These are phyloP conservation scores for Teratosphaeriaceae sp. DNA, from an alignment of 2,329 filamentous ascomycete genomes.

Conservation along the genomic window DNA sequence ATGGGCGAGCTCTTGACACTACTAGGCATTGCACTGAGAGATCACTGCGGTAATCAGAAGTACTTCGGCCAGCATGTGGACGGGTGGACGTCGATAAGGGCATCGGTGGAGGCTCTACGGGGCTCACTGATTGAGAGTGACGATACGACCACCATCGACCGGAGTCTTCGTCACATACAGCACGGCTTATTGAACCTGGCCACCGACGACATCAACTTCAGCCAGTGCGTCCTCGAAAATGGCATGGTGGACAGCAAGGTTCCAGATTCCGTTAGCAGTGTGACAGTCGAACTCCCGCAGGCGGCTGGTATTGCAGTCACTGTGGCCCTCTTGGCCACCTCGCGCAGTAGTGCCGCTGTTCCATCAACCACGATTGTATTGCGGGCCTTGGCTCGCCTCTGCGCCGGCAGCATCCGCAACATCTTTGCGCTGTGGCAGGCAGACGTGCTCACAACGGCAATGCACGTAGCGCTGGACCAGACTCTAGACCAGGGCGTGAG, in stretches of 20 bases:
- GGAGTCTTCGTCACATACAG: neutral
- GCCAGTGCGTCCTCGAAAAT: neutral
- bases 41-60: conserved; percentile 77
- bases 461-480: conserved; percentile 2
- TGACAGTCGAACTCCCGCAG: neutral
- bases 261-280: neutral
- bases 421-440: conserved; percentile 20
- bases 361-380: neutral
- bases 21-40: conserved; percentile 66
- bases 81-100: conserved; percentile 70
- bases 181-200: neutral
- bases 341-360: neutral
- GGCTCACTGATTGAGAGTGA: neutral
- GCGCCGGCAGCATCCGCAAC: conserved; percentile 11
- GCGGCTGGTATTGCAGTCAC: neutral
- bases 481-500: conserved; percentile 5
- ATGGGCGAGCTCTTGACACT: conserved; percentile 35
- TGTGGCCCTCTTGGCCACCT: neutral
- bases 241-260: neutral
- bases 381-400: neutral
- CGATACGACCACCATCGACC: neutral
- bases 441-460: conserved; percentile 8
- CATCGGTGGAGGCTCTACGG: conserved; percentile 54
- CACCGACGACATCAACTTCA: neutral
- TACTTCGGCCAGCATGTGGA: conserved; percentile 76